Conservation (phyloP, 345 rosid genomes). For the Brassica carinata region DNA sequence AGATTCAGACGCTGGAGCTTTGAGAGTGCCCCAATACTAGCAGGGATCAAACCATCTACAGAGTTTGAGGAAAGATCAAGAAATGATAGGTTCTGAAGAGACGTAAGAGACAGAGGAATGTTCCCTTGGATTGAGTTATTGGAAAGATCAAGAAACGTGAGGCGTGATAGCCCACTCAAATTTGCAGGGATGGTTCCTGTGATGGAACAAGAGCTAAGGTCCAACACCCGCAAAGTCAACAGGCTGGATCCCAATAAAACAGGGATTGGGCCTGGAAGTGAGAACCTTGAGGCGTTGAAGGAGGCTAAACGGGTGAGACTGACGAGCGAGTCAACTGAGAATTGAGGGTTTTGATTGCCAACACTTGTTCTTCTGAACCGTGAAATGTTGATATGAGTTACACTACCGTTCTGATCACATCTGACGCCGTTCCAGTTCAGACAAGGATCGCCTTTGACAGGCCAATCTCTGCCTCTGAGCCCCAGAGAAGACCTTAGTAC, state of each 20-base stretch:
- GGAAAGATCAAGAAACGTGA: conserved; percentile 72
- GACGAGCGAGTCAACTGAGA: conserved; percentile 66
- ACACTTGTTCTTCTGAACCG: conserved; percentile 83
- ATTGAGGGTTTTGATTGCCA: conserved; percentile 74
- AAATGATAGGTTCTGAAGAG: conserved; percentile 55
- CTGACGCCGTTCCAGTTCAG: conserved; percentile 65
- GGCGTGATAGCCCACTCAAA: conserved; percentile 55
- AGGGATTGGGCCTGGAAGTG: conserved; percentile 84
- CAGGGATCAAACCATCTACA: conserved; percentile 61
- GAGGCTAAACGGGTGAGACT: conserved; percentile 66
- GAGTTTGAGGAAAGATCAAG: conserved; percentile 80
- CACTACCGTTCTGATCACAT: conserved; percentile 66
- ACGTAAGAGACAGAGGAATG: conserved; percentile 59
- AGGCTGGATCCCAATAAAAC: conserved; percentile 65
- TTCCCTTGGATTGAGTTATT: conserved; percentile 58
- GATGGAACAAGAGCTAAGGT: conserved; percentile 81
- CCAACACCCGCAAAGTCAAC: conserved; percentile 63
- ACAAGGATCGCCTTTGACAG: conserved; percentile 79
- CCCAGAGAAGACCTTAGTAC: conserved; percentile 82
- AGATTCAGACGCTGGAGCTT: conserved; percentile 72
- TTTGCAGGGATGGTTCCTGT: conserved; percentile 63
- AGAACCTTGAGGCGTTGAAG: conserved; percentile 84
- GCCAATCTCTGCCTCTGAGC: conserved; percentile 86
- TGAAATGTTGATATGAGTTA: conserved; percentile 67
- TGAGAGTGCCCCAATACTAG: conserved; percentile 55